Percentiles rank a stretch among this genome's conserved stretches.
Evolutionary conservation across 345 rosid species (phyloP).

Genomic region (Durio zibethinus): DNA sequence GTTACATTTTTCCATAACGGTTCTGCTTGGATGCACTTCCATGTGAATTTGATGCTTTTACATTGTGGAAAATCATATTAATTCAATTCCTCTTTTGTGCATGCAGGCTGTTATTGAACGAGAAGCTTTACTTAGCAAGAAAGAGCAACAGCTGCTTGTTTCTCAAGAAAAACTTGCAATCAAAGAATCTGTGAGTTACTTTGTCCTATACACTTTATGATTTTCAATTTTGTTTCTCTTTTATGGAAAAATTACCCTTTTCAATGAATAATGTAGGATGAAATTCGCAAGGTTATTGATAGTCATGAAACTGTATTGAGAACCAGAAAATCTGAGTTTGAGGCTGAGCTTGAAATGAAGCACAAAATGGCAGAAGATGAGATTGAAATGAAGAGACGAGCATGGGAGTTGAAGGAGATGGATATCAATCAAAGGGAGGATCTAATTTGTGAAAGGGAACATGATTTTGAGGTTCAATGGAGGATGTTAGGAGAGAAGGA

Average conservation of each 20-base stretch:
- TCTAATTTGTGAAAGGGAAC: conserved; percentile 62
- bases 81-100: conserved; percentile 9
- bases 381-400: conserved; percentile 79
- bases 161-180: conserved; percentile 62
- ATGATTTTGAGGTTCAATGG: conserved; percentile 66
- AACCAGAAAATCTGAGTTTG: conserved; percentile 63
- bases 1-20: neutral
- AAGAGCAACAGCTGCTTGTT: conserved; percentile 71
- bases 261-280: conserved; percentile 46
- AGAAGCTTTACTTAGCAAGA: conserved; percentile 58
- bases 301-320: conserved; percentile 60
- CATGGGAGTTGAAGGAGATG: conserved; percentile 85
- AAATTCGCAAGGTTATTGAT: conserved; percentile 52
- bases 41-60: neutral
- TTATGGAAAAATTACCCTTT: neutral
- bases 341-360: conserved; percentile 67
- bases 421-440: conserved; percentile 74
- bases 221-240: neutral
- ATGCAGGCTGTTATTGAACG: conserved; percentile 52
- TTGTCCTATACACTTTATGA: neutral
- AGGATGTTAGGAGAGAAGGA: conserved; percentile 62
- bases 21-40: neutral
- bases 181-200: conserved; percentile 75
- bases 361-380: conserved; percentile 73
- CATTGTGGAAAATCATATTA: conserved; percentile 2